Percentiles rank a stretch among this genome's conserved stretches.
These are phyloP conservation scores for Kurtzmaniella quercitrusa DNA, from an alignment of 1,139 yeast genomes.

Conservation along the genomic window DNA sequence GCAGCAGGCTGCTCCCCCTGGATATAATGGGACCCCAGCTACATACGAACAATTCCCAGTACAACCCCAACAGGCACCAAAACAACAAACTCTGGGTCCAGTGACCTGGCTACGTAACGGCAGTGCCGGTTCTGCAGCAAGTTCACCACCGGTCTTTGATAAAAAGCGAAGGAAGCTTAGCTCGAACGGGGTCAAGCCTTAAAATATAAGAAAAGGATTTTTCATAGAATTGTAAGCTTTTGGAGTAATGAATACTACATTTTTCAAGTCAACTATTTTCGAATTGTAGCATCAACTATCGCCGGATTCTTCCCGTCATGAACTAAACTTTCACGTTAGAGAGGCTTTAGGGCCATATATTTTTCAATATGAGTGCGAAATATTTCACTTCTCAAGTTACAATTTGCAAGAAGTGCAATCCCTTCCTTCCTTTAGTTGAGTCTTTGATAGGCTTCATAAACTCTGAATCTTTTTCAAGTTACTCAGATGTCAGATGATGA, in stretches of 20 bases:
- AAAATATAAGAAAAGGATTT: not conserved
- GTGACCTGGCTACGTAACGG: slow-evolving; percentile 7
- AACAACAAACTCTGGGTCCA: slow-evolving; percentile 1
- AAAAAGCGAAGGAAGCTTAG: slow-evolving; percentile 17
- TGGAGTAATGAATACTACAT: too few relatives aligned
- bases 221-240: too few relatives aligned
- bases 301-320: too few relatives aligned
- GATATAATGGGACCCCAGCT: slow-evolving; percentile 3
- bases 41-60: slow-evolving; percentile 4
- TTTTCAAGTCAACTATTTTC: too few relatives aligned
- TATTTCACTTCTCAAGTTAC: not conserved
- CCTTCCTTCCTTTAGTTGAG: too few relatives aligned
- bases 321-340: too few relatives aligned
- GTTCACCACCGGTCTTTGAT: slow-evolving; percentile 18
- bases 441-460: too few relatives aligned
- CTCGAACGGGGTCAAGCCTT: slow-evolving; percentile 1
- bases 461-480: too few relatives aligned
- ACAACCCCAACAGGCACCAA: slow-evolving; percentile 5
- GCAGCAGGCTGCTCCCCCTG: slow-evolving; percentile 6
- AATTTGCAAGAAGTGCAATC: too few relatives aligned
- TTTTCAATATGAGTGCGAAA: not conserved
- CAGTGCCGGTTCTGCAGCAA: slow-evolving; percentile 21
- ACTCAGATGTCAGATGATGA: not conserved
- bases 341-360: too few relatives aligned
- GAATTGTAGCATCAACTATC: too few relatives aligned